Percentiles rank a stretch among this genome's conserved stretches.
These are phyloP conservation scores for Leccinum imitatum DNA, from an alignment of 768 basidiomycete species.

Conservation along the genomic window DNA sequence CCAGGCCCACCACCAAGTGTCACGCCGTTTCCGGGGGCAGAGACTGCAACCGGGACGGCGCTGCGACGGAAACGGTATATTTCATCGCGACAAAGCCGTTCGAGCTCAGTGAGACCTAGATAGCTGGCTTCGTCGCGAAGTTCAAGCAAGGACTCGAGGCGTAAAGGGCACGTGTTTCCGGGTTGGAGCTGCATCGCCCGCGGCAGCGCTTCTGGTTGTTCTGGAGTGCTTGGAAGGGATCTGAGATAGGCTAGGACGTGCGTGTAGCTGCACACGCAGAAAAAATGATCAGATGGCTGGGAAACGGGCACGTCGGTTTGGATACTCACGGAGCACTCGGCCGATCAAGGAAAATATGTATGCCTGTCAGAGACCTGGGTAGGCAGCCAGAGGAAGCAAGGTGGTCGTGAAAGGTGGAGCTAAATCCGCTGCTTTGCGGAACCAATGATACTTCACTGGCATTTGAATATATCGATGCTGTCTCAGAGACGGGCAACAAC, in stretches of 20 bases:
- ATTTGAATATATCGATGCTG: conserved; percentile 56
- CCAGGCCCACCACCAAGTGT: conserved; percentile 17
- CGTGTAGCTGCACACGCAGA: conserved; percentile 48
- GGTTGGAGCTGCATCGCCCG: conserved; percentile 56
- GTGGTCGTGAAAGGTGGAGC: conserved; percentile 58
- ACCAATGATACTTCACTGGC: conserved; percentile 37
- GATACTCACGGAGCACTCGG: conserved; percentile 74
- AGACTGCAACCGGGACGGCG: conserved; percentile 22
- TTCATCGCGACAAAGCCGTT: conserved; percentile 66
- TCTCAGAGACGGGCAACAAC: conserved; percentile 41
- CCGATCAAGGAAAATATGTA: conserved; percentile 79
- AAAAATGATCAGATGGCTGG: conserved; percentile 2
- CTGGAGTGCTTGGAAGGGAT: conserved; percentile 45
- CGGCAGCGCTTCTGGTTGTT: conserved; percentile 55
- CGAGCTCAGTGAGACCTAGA: conserved; percentile 65
- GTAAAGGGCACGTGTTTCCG: conserved; percentile 29
- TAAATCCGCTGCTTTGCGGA: conserved; percentile 37
- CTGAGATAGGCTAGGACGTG: conserved; percentile 76
- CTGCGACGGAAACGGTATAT: conserved; percentile 51
- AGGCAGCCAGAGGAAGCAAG: conserved; percentile 60
- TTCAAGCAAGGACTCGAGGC: conserved; percentile 67
- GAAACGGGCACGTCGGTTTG: neutral
- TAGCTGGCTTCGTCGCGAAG: conserved; percentile 78
- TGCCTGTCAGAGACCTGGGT: conserved; percentile 40
- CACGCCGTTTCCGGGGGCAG: conserved; percentile 39